Conservation (phyloP, 208 protist genomes). For the Acanthamoeba lenticulata region DNA sequence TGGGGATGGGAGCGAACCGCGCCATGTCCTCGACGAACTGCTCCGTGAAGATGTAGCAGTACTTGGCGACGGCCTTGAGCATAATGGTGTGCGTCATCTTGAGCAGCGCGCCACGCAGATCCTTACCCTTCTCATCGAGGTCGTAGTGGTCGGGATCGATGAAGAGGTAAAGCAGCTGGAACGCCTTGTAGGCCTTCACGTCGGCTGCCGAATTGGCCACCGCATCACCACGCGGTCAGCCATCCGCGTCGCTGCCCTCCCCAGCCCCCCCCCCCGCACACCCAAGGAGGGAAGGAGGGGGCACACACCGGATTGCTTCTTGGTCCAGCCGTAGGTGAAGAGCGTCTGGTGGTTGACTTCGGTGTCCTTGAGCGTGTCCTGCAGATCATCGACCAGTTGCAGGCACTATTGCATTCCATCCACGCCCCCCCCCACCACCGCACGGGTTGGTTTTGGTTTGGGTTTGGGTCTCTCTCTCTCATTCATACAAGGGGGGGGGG, state of each 20-base stretch:
- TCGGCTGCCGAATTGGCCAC: neutral
- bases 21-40: slow-evolving; percentile 33
- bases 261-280: neutral
- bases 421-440: too few species aligned
- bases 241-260: too few species aligned
- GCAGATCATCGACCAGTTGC: slow-evolving; percentile 53
- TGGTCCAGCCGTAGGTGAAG: slow-evolving; percentile 41
- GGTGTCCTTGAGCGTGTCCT: slow-evolving; percentile 55
- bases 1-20: slow-evolving; percentile 56
- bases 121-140: neutral
- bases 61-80: slow-evolving; percentile 64
- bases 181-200: slow-evolving; percentile 42
- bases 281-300: neutral
- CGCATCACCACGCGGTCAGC: neutral
- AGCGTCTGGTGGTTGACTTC: slow-evolving; percentile 56
- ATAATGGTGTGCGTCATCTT: slow-evolving; percentile 65
- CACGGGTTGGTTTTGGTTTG: too few species aligned
- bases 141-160: slow-evolving; percentile 63
- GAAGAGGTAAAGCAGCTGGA: slow-evolving; percentile 57
- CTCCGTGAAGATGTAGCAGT: slow-evolving; percentile 64
- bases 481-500: too few species aligned
- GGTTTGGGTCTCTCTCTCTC: too few species aligned
- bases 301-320: slow-evolving; percentile 16
- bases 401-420: neutral
- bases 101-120: slow-evolving; percentile 11